Conservation (phyloP, 2,329 filamentous ascomycete genomes). For the Tolypocladium ophioglossoides region DNA sequence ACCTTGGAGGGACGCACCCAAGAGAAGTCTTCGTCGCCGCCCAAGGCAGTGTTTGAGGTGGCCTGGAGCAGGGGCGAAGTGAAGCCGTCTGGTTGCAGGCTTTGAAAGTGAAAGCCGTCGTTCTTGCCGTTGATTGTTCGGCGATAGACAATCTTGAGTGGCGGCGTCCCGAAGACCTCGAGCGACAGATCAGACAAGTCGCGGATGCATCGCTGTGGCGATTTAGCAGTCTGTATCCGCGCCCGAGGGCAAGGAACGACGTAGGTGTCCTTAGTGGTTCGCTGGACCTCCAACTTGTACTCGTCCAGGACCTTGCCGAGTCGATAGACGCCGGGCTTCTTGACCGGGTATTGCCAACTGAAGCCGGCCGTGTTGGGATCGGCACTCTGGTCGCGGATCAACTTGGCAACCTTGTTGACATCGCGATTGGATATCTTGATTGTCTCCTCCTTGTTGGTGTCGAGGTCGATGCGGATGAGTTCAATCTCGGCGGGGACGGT, state of each 20-base stretch:
- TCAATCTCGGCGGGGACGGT: slow-evolving; percentile 84
- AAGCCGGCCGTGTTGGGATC: slow-evolving; percentile 52
- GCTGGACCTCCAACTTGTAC: slow-evolving; percentile 86
- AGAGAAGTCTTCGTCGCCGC: slow-evolving; percentile 56
- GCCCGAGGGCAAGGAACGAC: slow-evolving; percentile 81
- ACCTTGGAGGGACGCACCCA: slow-evolving; percentile 75
- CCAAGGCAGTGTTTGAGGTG: slow-evolving; percentile 47
- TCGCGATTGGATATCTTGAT: slow-evolving; percentile 67
- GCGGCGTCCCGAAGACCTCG: slow-evolving; percentile 79
- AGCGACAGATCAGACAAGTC: slow-evolving; percentile 80
- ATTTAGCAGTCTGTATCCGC: slow-evolving; percentile 52
- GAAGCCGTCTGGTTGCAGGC: slow-evolving; percentile 81
- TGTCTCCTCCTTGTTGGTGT: slow-evolving; percentile 68
- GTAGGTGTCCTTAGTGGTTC: slow-evolving; percentile 63
- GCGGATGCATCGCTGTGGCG: slow-evolving; percentile 64
- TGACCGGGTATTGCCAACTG: slow-evolving; percentile 62
- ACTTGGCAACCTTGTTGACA: slow-evolving; percentile 62
- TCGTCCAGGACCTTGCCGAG: slow-evolving; percentile 81
- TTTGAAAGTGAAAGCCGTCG: slow-evolving; percentile 82
- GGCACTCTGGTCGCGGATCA: slow-evolving; percentile 53
- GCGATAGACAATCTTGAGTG: slow-evolving; percentile 86
- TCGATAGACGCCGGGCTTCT: slow-evolving; percentile 80
- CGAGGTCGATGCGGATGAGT: slow-evolving; percentile 75
- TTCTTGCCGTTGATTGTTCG: slow-evolving; percentile 76
- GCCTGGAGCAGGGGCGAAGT: slow-evolving; percentile 63